Conservation (phyloP, 164 flowering plant species). For the Tetracentron sinense region DNA sequence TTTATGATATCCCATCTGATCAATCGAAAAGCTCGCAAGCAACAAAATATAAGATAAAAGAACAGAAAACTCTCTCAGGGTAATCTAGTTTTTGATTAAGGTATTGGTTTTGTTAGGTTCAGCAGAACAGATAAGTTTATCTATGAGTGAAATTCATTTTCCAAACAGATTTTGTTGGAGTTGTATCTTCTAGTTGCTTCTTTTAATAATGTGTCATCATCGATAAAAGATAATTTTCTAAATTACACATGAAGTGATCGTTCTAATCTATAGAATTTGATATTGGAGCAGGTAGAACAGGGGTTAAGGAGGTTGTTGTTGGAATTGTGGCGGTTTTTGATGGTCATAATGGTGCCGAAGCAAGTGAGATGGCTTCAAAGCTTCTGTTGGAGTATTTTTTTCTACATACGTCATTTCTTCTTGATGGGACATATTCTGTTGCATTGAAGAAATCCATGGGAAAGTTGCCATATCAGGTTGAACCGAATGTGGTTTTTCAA, state of each 20-base stretch:
- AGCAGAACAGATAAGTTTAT: too few species aligned
- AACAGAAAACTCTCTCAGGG: too few species aligned
- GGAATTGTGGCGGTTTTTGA: constrained; percentile 90
- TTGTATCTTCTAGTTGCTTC: too few species aligned
- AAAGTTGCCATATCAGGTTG: constrained; percentile 38
- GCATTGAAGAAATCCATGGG: constrained; percentile 42
- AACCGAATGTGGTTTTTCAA: constrained; percentile 30
- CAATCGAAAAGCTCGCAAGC: too few species aligned
- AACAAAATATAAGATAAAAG: too few species aligned
- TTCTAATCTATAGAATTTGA: neutral
- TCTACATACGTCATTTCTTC: constrained; percentile 79
- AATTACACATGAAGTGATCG: neutral
- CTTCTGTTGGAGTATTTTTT: constrained; percentile 81
- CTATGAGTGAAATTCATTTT: too few species aligned
- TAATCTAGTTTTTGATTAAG: too few species aligned
- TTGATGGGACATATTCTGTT: constrained; percentile 71
- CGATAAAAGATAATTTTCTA: too few species aligned
- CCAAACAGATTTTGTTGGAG: too few species aligned
- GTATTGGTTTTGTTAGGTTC: too few species aligned
- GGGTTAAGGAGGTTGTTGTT: constrained; percentile 56
- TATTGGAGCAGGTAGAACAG: constrained; percentile 47
- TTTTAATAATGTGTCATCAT: too few species aligned
- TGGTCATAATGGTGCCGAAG: constrained; percentile 98
- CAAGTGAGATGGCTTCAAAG: constrained; percentile 95
- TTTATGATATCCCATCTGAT: too few species aligned